Evolutionary conservation across 2,329 filamentous ascomycete species (phyloP).

Genomic region (Fusarium odoratissimum): DNA sequence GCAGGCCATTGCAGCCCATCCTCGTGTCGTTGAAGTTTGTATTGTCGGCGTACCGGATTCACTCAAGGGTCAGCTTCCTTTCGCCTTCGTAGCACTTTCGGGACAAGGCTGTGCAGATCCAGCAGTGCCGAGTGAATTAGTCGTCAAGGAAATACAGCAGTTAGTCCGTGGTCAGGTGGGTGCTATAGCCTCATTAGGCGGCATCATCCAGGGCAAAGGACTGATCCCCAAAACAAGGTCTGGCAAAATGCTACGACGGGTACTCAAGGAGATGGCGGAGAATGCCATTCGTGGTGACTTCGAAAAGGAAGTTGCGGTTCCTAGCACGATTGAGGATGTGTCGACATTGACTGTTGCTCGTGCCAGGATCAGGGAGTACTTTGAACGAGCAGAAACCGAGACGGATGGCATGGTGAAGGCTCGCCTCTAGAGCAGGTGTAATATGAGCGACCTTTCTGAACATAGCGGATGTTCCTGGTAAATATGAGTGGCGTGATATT

Average conservation of each 20-base stretch:
- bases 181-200: constrained; percentile 85
- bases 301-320: constrained; percentile 77
- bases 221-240: constrained; percentile 93
- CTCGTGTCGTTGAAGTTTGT: constrained; percentile 82
- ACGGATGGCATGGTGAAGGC: constrained; percentile 64
- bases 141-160: constrained; percentile 73
- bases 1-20: constrained; percentile 87
- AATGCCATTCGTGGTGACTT: constrained; percentile 81
- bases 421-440: constrained; percentile 58
- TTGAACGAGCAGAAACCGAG: constrained; percentile 62
- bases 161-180: constrained; percentile 85
- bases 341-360: constrained; percentile 80
- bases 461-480: background rate
- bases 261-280: constrained; percentile 85
- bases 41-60: constrained; percentile 87
- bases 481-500: background rate
- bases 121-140: constrained; percentile 59
- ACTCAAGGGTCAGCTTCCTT: constrained; percentile 90
- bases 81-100: constrained; percentile 80
- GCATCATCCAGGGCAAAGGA: constrained; percentile 83
- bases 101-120: constrained; percentile 60
- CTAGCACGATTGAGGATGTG: constrained; percentile 86
- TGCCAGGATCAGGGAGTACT: constrained; percentile 79
- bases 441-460: background rate
- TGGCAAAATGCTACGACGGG: constrained; percentile 89